These are phyloP conservation scores for Drechslerella stenobrocha DNA, from an alignment of 2,329 filamentous ascomycete genomes.

Conservation along the genomic window DNA sequence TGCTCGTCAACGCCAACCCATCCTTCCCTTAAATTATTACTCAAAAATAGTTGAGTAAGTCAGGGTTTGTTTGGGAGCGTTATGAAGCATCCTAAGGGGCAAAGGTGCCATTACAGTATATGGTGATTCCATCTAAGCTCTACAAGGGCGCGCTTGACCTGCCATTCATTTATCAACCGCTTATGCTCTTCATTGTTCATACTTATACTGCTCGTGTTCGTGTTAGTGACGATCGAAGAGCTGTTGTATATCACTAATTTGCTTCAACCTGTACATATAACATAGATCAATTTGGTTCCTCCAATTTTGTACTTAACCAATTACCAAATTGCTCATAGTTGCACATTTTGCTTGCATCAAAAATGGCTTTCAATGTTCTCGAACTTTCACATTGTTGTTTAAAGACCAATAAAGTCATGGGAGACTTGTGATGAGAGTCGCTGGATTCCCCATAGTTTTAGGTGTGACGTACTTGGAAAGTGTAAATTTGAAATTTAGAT, in stretches of 20 bases:
- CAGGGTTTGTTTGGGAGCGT: slow-evolving; percentile 10
- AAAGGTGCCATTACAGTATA: not conserved
- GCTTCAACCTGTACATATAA: slow-evolving; percentile 48
- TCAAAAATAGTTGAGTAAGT: slow-evolving; percentile 9
- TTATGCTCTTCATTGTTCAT: slow-evolving; percentile 44
- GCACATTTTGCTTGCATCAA: no score
- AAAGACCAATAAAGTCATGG: no score
- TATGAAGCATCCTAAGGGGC: slow-evolving; percentile 4
- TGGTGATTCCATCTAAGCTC: not conserved
- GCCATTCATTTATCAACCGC: slow-evolving; percentile 17
- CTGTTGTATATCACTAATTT: slow-evolving; percentile 47
- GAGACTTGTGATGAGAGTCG: no score
- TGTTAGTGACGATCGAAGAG: slow-evolving; percentile 16
- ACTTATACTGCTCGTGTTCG: slow-evolving; percentile 30
- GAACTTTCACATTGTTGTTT: no score
- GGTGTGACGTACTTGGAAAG: no score
- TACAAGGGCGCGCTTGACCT: slow-evolving; percentile 15
- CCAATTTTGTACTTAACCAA: not conserved
- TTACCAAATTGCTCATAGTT: no score
- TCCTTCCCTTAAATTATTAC: slow-evolving; percentile 48
- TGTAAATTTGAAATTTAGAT: no score
- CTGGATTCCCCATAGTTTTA: no score
- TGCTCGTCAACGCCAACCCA: slow-evolving; percentile 57
- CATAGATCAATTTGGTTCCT: slow-evolving; percentile 42
- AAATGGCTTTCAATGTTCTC: no score